phyloP scores from a whole-genome alignment of 2,329 filamentous ascomycete species.

The Claviceps sp. region DNA sequence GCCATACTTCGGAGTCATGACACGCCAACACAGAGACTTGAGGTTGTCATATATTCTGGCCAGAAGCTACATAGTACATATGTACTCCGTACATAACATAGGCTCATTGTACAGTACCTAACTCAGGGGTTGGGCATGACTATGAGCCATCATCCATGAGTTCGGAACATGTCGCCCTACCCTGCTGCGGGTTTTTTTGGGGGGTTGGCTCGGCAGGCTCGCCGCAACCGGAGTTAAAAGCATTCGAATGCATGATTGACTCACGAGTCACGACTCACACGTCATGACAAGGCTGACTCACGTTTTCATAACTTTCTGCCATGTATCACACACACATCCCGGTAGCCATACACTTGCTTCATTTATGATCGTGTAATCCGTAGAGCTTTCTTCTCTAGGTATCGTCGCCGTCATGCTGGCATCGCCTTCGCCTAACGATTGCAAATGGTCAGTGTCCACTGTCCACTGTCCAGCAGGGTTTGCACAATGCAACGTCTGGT shows the following conservation, averaged over 20 bases:
- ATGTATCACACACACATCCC: no score
- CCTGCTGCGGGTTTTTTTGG: not conserved
- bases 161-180: not conserved
- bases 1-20: not conserved
- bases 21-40: not conserved
- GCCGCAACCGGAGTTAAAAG: constrained; percentile 2
- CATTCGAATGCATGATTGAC: constrained; percentile 7
- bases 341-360: no score
- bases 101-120: no score
- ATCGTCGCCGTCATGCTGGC: not conserved
- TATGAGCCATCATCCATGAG: not conserved
- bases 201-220: constrained; percentile 2
- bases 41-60: not conserved
- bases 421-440: not conserved
- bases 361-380: no score
- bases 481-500: constrained; percentile 1
- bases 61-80: not conserved
- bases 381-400: not conserved
- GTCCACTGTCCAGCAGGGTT: not conserved
- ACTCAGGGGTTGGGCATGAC: no score
- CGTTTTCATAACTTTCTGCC: not conserved
- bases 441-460: not conserved
- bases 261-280: not conserved
- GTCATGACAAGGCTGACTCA: not conserved
- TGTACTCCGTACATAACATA: no score